Evolutionary conservation across 495 filamentous ascomycete genomes (phyloP).

Genomic region (Aspergillus sclerotioniger): DNA sequence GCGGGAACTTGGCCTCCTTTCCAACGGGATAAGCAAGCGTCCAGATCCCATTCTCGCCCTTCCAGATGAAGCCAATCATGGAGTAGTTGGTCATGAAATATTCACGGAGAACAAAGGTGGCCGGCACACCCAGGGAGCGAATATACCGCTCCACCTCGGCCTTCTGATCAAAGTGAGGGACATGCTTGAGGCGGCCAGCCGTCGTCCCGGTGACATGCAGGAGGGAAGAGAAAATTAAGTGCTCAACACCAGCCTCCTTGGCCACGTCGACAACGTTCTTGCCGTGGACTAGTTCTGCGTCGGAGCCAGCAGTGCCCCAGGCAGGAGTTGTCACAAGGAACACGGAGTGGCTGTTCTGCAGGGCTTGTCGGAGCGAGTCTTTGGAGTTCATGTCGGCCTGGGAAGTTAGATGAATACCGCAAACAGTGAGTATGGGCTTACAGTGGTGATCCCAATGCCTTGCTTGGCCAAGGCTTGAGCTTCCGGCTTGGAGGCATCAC

Average conservation of each 20-base stretch:
- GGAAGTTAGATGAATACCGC: no score
- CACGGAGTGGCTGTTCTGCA: conserved; percentile 37
- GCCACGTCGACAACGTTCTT: conserved; percentile 55
- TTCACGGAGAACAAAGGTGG: conserved; percentile 57
- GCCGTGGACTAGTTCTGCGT: conserved; percentile 51
- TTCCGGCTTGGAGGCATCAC: conserved; percentile 1
- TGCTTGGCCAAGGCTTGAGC: conserved; percentile 20
- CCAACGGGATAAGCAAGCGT: conserved; percentile 12
- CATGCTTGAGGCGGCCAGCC: conserved; percentile 34
- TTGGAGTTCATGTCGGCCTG: conserved; percentile 52
- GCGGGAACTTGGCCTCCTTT: conserved; percentile 43
- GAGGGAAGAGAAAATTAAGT: conserved; percentile 30
- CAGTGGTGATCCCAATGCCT: conserved; percentile 25
- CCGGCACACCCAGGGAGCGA: conserved; percentile 43
- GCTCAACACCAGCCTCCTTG: conserved; percentile 23
- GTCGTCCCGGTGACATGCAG: conserved; percentile 32
- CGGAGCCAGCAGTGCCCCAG: conserved; percentile 19
- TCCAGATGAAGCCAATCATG: conserved; percentile 12
- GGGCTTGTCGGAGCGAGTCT: conserved; percentile 37
- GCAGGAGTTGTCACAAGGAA: conserved; percentile 28
- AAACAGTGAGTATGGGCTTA: conserved; percentile 9
- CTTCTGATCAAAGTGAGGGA: conserved; percentile 64
- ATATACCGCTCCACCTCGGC: conserved; percentile 59
- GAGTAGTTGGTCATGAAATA: conserved; percentile 57
- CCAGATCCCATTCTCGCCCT: conserved; percentile 20